phyloP scores from a whole-genome alignment of 345 rosid genomes.

The Boechera stricta region DNA sequence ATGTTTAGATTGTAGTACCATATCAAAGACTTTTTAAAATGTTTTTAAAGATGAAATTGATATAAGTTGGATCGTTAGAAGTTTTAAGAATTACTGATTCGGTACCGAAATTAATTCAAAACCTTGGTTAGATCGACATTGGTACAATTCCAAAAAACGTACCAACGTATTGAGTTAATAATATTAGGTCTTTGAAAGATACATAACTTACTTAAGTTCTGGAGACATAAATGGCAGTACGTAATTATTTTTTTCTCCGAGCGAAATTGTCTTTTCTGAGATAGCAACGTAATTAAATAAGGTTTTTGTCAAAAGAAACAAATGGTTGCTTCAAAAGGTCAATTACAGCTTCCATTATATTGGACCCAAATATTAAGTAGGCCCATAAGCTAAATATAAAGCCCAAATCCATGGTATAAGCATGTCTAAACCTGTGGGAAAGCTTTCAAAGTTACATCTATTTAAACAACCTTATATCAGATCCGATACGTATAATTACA shows the following conservation, averaged over 20 bases:
- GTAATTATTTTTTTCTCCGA: too few relatives aligned
- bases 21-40: too few relatives aligned
- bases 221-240: neutral
- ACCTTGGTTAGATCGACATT: neutral
- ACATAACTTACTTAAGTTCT: neutral
- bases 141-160: neutral
- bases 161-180: neutral
- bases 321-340: neutral
- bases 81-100: neutral
- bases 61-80: neutral
- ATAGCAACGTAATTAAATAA: neutral
- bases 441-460: too few relatives aligned
- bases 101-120: too few relatives aligned
- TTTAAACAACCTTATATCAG: too few relatives aligned
- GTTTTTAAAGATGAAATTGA: neutral
- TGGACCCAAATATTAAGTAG: constrained; percentile 1
- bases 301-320: too few relatives aligned
- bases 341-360: neutral
- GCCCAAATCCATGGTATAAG: neutral
- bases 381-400: neutral
- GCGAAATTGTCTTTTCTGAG: neutral
- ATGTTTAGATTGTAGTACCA: too few relatives aligned
- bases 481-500: too few relatives aligned
- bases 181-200: neutral
- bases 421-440: too few relatives aligned